Evolutionary conservation across 345 rosid genomes (phyloP), one percentile per base, ranked within the genome.

Genomic region (Pistacia atlantica): DNA sequence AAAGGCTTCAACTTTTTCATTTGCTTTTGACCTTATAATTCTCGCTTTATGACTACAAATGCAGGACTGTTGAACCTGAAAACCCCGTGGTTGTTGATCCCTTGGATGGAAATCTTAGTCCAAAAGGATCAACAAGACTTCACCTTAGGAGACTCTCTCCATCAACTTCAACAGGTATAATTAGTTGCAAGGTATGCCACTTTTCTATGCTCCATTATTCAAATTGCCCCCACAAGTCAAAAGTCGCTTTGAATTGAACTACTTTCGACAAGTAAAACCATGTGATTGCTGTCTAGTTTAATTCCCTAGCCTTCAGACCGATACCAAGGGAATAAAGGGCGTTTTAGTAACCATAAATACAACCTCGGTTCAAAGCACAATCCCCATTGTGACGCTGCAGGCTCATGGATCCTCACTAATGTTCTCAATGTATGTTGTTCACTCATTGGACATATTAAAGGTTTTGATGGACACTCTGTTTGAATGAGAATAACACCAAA

Each of bases 21-120:
- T n/a, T n/a, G 33, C 62, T 22, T 6, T 67, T 31, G 16, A 22
- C 14, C n/a, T 42, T 55, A 38, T 2, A 33, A 75, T 67, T 45
- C 65, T 33, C 54, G 28, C 62, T 42, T 5, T n/a, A n/a, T n/a
- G 48, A 52, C n/a, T 54, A 48, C 66, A 54, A 31, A 37, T 71
- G 83, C 91, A 92, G 99, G 97, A 93, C 90, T 70, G 76, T 80
- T 49, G 98, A 93, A 79, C 97, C 97, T 54, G 94, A 89, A 83
- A 89, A n/a, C n/a, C n/a, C 85, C n/a, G 77, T 89, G 67, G 46
- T 8, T n/a, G 38, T 92, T 8, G 86, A 91, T 52, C 93, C 98
- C 71, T 65, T n/a, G 16, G 93, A 90, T 75, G 99, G 99, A 77
- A 81, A 82, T 71, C 89, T 95, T 14, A 68, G 89, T 78, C 87